These are phyloP conservation scores for Agaricales sp. DNA, from an alignment of 1,284 basidiomycete genomes.

Conservation along the genomic window DNA sequence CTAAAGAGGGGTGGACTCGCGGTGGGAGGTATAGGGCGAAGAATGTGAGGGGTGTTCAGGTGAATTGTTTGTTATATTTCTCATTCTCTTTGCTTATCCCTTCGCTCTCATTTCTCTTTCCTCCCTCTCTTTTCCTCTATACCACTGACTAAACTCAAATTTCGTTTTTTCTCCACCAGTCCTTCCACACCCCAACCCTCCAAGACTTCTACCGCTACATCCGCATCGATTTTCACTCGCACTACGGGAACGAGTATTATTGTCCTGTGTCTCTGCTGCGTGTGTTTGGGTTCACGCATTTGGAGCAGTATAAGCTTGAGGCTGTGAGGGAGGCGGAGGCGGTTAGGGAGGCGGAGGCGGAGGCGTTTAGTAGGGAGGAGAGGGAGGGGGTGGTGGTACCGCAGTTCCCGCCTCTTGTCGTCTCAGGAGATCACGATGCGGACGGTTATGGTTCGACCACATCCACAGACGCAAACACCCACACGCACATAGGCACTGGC, in stretches of 20 bases:
- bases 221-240: constrained; percentile 88
- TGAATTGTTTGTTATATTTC: too few species aligned
- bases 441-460: too few species aligned
- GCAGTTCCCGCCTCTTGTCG: background rate
- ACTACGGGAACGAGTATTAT: constrained; percentile 94
- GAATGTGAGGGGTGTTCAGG: constrained; percentile 90
- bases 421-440: too few species aligned
- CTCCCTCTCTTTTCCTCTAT: too few species aligned
- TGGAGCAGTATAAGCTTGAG: constrained; percentile 94
- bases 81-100: too few species aligned
- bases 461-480: too few species aligned
- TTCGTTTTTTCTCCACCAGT: constrained; percentile 34
- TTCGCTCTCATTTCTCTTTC: too few species aligned
- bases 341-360: constrained; percentile 5
- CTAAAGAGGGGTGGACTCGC: constrained; percentile 59
- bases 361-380: background rate
- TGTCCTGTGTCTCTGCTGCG: constrained; percentile 91
- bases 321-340: constrained; percentile 60
- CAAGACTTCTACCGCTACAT: constrained; percentile 88
- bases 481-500: too few species aligned
- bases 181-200: constrained; percentile 67
- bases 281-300: constrained; percentile 93
- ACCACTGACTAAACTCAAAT: too few species aligned
- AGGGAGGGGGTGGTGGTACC: too few species aligned
- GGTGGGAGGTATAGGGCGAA: constrained; percentile 78